Percentiles rank a stretch among this genome's conserved stretches.
Evolutionary conservation across 2,329 filamentous ascomycete species (phyloP).

Genomic region (Spiromastix sp.): DNA sequence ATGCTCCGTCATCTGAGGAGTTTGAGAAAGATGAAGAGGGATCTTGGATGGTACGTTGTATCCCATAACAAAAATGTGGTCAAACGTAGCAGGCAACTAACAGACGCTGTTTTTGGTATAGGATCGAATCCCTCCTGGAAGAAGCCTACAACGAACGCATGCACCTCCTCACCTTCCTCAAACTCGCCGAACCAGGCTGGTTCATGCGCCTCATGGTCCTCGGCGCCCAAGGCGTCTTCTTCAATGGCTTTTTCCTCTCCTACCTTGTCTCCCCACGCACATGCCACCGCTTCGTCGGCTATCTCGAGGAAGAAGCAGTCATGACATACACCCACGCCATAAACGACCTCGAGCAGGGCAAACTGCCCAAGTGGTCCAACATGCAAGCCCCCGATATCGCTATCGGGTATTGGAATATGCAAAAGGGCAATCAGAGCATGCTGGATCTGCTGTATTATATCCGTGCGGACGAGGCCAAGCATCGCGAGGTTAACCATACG

Average conservation of each 20-base stretch:
- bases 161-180: constrained; percentile 87
- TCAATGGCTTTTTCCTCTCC: constrained; percentile 82
- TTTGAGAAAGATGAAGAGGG: constrained; percentile 23
- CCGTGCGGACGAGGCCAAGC: constrained; percentile 78
- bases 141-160: constrained; percentile 91
- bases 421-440: constrained; percentile 72
- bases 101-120: constrained; percentile 15
- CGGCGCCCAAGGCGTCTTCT: constrained; percentile 89
- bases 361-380: constrained; percentile 68
- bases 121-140: constrained; percentile 86
- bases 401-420: constrained; percentile 88
- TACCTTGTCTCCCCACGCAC: constrained; percentile 81
- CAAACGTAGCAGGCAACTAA: neutral
- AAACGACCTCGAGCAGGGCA: constrained; percentile 74
- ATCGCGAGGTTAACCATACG: constrained; percentile 93
- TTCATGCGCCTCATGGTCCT: constrained; percentile 92
- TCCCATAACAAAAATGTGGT: no score
- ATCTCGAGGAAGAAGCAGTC: constrained; percentile 94
- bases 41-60: constrained; percentile 67
- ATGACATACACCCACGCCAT: constrained; percentile 89
- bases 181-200: constrained; percentile 72
- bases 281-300: constrained; percentile 91
- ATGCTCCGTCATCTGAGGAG: constrained; percentile 82
- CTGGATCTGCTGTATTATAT: constrained; percentile 80
- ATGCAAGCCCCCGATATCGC: constrained; percentile 81